Conservation (phyloP, 2,329 filamentous ascomycete species). For the Diaporthe capsici region DNA sequence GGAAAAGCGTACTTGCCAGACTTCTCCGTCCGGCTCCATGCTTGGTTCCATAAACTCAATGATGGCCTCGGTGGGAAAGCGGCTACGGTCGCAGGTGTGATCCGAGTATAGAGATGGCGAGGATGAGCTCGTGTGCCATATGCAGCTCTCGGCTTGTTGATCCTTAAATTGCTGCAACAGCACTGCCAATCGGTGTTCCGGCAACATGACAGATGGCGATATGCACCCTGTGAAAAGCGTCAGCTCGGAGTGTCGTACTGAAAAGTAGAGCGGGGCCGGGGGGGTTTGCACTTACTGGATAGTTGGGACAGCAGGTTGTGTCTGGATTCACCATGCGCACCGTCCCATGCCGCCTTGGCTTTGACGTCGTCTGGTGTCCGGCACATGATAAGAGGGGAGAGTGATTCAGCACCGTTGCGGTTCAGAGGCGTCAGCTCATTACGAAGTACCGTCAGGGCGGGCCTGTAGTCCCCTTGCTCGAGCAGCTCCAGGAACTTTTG, state of each 20-base stretch:
- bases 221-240: constrained; percentile 76
- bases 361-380: constrained; percentile 82
- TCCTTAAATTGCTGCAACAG: constrained; percentile 88
- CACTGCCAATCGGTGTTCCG: constrained; percentile 86
- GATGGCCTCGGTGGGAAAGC: constrained; percentile 82
- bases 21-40: constrained; percentile 74
- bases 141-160: constrained; percentile 84
- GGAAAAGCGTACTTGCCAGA: constrained; percentile 94
- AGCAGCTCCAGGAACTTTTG: constrained; percentile 96
- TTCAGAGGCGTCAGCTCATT: constrained; percentile 89
- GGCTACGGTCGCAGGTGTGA: constrained; percentile 83
- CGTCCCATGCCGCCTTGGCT: constrained; percentile 86
- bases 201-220: constrained; percentile 96
- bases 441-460: constrained; percentile 86
- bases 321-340: constrained; percentile 81
- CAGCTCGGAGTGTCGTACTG: constrained; percentile 28
- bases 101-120: constrained; percentile 91
- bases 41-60: constrained; percentile 78
- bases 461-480: constrained; percentile 79
- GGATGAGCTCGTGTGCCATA: constrained; percentile 87
- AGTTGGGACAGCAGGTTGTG: constrained; percentile 82
- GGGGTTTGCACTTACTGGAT: constrained; percentile 72
- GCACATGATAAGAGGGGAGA: constrained; percentile 95
- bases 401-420: constrained; percentile 83
- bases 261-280: not conserved